phyloP scores from a whole-genome alignment of 176 grass and related monocot genomes.

The Triticum monococcum region DNA sequence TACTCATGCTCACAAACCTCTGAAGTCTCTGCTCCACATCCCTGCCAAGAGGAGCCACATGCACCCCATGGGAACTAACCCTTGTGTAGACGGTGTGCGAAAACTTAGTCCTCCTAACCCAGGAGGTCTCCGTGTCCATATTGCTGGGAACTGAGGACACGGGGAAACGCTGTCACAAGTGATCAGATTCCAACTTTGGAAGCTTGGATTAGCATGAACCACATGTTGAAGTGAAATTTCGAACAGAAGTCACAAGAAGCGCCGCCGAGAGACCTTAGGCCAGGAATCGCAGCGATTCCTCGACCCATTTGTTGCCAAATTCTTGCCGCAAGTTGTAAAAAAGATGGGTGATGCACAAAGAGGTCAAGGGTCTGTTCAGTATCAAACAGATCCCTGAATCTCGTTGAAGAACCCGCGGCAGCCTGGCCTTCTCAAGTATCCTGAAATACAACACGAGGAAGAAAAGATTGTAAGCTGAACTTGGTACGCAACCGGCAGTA shows the following conservation, averaged over 20 bases:
- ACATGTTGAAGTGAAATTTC: constrained; percentile 37
- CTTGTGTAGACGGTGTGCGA: constrained; percentile 46
- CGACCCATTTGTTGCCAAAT: constrained; percentile 30
- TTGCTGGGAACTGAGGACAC: not conserved
- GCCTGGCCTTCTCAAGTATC: not conserved
- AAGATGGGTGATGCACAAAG: not conserved
- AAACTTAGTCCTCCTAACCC: constrained; percentile 62
- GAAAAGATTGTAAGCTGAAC: constrained; percentile 4
- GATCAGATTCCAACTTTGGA: constrained; percentile 47
- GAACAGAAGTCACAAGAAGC: constrained; percentile 21
- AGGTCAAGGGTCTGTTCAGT: not conserved
- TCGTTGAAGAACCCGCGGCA: not conserved
- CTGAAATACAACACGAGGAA: constrained; percentile 26
- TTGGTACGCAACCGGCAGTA: constrained; percentile 15
- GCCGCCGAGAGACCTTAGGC: not conserved
- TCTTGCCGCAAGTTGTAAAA: not conserved
- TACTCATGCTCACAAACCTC: constrained; percentile 8
- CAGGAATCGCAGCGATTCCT: constrained; percentile 1
- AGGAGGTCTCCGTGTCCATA: constrained; percentile 58
- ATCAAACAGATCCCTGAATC: not conserved
- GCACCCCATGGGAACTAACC: not conserved
- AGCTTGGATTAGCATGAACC: constrained; percentile 27
- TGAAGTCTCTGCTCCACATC: constrained; percentile 36
- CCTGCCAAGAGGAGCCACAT: constrained; percentile 13
- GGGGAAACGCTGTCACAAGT: not conserved